Evolutionary conservation across 345 rosid genomes (phyloP).

Genomic region (Salix udensis): DNA sequence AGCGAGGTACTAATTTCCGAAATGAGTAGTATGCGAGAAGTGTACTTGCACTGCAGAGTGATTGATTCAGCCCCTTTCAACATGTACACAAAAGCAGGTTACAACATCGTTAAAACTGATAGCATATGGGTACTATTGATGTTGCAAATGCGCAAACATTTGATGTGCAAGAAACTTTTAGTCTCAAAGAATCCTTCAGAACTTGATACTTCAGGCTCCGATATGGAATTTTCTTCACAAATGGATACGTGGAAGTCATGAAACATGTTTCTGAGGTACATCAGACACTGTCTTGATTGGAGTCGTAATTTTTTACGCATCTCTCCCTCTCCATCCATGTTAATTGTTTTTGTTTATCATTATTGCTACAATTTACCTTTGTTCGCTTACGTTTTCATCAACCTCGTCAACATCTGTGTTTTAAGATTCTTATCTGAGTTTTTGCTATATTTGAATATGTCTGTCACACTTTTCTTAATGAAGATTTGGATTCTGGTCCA

Average conservation of each 20-base stretch:
- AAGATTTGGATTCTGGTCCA: constrained; percentile 12
- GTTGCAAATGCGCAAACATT: constrained; percentile 86
- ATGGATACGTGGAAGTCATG: constrained; percentile 23
- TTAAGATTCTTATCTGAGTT: too few relatives aligned
- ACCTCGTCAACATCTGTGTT: background rate
- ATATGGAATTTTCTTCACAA: constrained; percentile 37
- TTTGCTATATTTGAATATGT: constrained; percentile 1
- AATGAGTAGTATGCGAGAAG: constrained; percentile 57
- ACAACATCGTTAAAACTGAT: constrained; percentile 63
- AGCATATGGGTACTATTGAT: constrained; percentile 57
- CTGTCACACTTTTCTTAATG: constrained; percentile 2
- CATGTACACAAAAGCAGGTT: constrained; percentile 90
- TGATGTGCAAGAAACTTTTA: constrained; percentile 81
- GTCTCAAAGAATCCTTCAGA: constrained; percentile 16
- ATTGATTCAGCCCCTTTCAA: constrained; percentile 80
- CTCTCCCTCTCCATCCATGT: background rate
- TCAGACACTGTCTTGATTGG: background rate
- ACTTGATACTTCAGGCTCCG: constrained; percentile 28
- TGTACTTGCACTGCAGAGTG: constrained; percentile 87
- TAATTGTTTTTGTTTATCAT: background rate
- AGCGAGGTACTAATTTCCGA: constrained; percentile 72
- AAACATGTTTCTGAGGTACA: constrained; percentile 24
- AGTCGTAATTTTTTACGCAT: background rate
- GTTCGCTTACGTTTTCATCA: background rate
- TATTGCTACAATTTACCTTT: background rate